Conservation (phyloP, 2,329 filamentous ascomycete species). For the Geosmithia flava region DNA sequence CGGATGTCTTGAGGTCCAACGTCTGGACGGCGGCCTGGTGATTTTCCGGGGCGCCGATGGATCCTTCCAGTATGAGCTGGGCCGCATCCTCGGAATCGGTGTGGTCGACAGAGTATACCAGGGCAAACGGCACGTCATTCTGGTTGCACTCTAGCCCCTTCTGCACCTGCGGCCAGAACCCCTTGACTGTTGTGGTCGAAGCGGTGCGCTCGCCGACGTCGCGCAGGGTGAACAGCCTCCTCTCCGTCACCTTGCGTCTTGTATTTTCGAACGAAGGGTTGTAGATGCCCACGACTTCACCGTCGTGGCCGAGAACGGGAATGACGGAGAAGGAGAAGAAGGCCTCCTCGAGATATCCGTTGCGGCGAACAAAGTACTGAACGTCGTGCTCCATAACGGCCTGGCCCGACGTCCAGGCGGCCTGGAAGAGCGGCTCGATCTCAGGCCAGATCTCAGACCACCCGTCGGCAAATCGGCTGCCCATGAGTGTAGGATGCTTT, state of each 20-base stretch:
- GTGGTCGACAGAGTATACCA: constrained; percentile 70
- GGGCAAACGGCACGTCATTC: constrained; percentile 61
- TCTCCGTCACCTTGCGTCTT: constrained; percentile 62
- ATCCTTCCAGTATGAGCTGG: constrained; percentile 57
- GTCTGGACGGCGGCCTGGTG: constrained; percentile 48
- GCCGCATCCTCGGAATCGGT: constrained; percentile 60
- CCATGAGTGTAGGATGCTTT: constrained; percentile 69
- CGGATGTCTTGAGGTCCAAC: constrained; percentile 58
- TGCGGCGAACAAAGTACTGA: constrained; percentile 57
- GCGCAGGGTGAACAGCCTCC: constrained; percentile 66
- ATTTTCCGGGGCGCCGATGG: constrained; percentile 52
- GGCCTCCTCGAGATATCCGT: constrained; percentile 62
- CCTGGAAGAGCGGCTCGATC: constrained; percentile 55
- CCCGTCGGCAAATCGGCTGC: constrained; percentile 52
- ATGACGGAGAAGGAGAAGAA: constrained; percentile 79
- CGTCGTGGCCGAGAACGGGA: constrained; percentile 62
- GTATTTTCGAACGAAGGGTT: constrained; percentile 79
- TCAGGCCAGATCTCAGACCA: constrained; percentile 68
- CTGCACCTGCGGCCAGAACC: constrained; percentile 62
- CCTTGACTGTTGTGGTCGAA: constrained; percentile 56
- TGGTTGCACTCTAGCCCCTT: constrained; percentile 62
- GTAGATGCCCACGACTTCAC: constrained; percentile 63
- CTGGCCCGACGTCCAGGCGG: constrained; percentile 57
- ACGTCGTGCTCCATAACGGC: constrained; percentile 80
- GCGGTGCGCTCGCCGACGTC: constrained; percentile 68